Evolutionary conservation across 768 basidiomycete genomes (phyloP).

Genomic region (Rubroboletus pulcherrimus): DNA sequence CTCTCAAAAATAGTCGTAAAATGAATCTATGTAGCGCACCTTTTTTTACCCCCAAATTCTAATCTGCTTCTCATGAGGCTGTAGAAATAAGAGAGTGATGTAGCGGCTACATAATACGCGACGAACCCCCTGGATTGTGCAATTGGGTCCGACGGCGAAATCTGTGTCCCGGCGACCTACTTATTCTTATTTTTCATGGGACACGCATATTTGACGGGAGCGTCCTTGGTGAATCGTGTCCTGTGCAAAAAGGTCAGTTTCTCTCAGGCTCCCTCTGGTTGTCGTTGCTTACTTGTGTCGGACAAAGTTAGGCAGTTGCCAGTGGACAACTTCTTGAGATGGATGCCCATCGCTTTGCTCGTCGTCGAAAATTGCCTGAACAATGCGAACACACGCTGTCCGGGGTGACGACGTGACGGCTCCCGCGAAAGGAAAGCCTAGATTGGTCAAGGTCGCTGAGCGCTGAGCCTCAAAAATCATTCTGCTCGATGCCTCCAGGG

Average conservation of each 20-base stretch:
- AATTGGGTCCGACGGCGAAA: background rate
- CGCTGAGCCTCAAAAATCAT: background rate
- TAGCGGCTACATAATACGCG: background rate
- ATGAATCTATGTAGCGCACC: background rate
- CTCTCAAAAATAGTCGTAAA: background rate
- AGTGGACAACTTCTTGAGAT: too few species aligned
- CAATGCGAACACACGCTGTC: background rate
- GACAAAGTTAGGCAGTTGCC: background rate
- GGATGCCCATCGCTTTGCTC: too few species aligned
- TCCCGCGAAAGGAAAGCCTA: background rate
- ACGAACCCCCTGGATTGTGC: background rate
- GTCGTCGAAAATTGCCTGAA: too few species aligned
- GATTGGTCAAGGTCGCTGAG: background rate
- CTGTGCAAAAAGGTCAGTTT: background rate
- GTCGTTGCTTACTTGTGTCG: background rate
- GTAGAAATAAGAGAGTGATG: background rate
- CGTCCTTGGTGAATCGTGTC: too few species aligned
- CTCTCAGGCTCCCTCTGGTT: background rate
- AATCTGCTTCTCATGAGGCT: background rate
- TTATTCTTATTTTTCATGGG: background rate
- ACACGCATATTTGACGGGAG: background rate
- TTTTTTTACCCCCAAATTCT: background rate
- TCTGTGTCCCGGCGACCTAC: background rate
- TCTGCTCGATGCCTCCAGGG: background rate
- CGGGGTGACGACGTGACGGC: background rate